Percentiles rank a stretch among this genome's conserved stretches.
phyloP scores from a whole-genome alignment of 1,284 basidiomycete species.

The Earliella scabrosa region DNA sequence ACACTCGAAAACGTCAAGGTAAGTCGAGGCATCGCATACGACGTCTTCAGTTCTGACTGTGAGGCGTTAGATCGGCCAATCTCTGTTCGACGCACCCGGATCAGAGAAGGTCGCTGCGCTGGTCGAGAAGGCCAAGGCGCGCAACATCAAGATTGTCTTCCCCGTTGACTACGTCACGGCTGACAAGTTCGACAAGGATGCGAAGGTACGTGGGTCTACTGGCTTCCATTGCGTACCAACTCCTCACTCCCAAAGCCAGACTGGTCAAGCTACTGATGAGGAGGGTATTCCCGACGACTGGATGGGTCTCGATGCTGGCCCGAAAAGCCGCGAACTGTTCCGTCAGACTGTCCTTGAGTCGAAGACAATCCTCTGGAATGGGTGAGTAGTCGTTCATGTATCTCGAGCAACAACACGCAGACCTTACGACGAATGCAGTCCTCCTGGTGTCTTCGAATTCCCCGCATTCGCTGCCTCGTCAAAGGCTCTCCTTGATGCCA shows the following conservation, averaged over 20 bases:
- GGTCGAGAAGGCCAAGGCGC: conserved; percentile 92
- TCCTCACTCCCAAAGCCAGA: conserved; percentile 52
- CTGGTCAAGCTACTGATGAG: conserved; percentile 76
- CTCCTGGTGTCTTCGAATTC: conserved; percentile 98
- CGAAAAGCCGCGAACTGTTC: conserved; percentile 84
- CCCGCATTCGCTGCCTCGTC: conserved; percentile 90
- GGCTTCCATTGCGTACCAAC: no score
- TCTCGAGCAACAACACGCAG: background rate
- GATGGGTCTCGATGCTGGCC: conserved; percentile 94
- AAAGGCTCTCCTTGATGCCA: conserved; percentile 84
- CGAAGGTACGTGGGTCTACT: conserved; percentile 61
- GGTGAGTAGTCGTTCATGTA: conserved; percentile 47
- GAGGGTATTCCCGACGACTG: conserved; percentile 92
- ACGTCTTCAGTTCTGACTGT: conserved; percentile 5
- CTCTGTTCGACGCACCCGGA: conserved; percentile 92
- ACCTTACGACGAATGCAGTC: conserved; percentile 48
- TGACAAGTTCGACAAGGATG: conserved; percentile 95
- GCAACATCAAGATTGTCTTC: conserved; percentile 95
- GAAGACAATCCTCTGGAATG: conserved; percentile 99
- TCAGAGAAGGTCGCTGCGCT: conserved; percentile 86
- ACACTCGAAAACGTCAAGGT: conserved; percentile 82
- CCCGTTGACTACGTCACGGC: conserved; percentile 95
- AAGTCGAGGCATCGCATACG: conserved; percentile 10
- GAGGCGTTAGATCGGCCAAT: conserved; percentile 90
- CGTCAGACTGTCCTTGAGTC: conserved; percentile 81